Percentiles rank a stretch among this genome's conserved stretches.
Conservation (phyloP, 1,284 basidiomycete species). For the Ustilago crameri region DNA sequence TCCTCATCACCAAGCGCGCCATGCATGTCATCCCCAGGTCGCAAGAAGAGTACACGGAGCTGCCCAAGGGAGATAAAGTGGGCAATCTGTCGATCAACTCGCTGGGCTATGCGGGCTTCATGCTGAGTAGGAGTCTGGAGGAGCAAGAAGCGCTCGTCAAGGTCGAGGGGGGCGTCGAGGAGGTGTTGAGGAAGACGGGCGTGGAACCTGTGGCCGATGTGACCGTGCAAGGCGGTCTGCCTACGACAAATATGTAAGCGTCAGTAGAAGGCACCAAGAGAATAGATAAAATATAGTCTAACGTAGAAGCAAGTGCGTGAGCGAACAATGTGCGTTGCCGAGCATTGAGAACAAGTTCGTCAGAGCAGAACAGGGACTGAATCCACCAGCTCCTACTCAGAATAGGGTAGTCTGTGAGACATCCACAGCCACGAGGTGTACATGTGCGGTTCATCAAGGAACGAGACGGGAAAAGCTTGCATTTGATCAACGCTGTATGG, state of each 20-base stretch:
- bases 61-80: constrained; percentile 19
- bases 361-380: too few relatives aligned
- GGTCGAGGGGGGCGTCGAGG: constrained; percentile 36
- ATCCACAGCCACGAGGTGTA: too few relatives aligned
- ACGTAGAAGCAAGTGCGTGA: not conserved
- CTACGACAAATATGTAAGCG: constrained; percentile 26
- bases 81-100: constrained; percentile 59
- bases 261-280: not conserved
- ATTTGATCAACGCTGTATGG: constrained; percentile 1
- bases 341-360: not conserved
- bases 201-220: constrained; percentile 46
- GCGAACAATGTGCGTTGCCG: too few relatives aligned
- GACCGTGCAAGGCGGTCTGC: constrained; percentile 35
- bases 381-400: too few relatives aligned
- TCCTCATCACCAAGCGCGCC: constrained; percentile 59
- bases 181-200: constrained; percentile 40
- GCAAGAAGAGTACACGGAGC: constrained; percentile 42
- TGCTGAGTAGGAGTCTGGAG: constrained; percentile 50
- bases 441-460: too few relatives aligned
- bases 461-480: not conserved
- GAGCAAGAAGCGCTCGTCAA: constrained; percentile 48
- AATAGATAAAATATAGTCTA: not conserved
- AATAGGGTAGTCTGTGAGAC: too few relatives aligned
- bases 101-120: constrained; percentile 60
- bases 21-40: constrained; percentile 64